Conservation (phyloP, 257 asterid species). For the Cynanchum wilfordii region DNA sequence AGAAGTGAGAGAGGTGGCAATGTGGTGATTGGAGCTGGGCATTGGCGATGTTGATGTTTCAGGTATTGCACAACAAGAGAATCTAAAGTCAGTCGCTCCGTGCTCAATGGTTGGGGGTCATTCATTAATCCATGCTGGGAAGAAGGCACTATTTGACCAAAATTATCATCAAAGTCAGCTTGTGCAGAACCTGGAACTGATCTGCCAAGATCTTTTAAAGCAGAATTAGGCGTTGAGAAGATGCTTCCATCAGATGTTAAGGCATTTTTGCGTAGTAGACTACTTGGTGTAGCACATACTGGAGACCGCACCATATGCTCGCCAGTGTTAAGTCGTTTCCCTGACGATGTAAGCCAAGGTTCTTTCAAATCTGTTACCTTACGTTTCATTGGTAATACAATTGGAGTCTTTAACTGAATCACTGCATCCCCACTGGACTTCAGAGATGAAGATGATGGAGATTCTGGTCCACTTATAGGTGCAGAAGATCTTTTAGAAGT, state of each 20-base stretch:
- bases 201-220: conserved; percentile 51
- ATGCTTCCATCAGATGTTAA: conserved; percentile 51
- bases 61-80: conserved; percentile 88
- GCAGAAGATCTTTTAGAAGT: conserved; percentile 33
- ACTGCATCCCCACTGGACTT: conserved; percentile 53
- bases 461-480: conserved; percentile 38
- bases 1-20: conserved; percentile 94
- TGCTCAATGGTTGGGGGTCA: conserved; percentile 56
- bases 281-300: conserved; percentile 42
- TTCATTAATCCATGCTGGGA: conserved; percentile 47
- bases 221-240: conserved; percentile 41
- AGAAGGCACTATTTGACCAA: conserved; percentile 32
- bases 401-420: conserved; percentile 60
- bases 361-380: conserved; percentile 68
- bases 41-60: conserved; percentile 97
- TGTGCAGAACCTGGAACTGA: conserved; percentile 27
- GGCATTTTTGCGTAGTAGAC: conserved; percentile 42
- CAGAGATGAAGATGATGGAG: conserved; percentile 40
- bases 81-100: conserved; percentile 79
- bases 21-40: conserved; percentile 98
- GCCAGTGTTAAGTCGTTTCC: conserved; percentile 65
- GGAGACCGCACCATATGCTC: conserved; percentile 59
- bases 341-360: conserved; percentile 36
- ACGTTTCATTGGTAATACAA: conserved; percentile 82
- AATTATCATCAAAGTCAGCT: conserved; percentile 50